Evolutionary conservation across 2,329 filamentous ascomycete genomes (phyloP), one percentile per base, ranked within the genome.

Genomic region (Neopestalotiopsis rosae): DNA sequence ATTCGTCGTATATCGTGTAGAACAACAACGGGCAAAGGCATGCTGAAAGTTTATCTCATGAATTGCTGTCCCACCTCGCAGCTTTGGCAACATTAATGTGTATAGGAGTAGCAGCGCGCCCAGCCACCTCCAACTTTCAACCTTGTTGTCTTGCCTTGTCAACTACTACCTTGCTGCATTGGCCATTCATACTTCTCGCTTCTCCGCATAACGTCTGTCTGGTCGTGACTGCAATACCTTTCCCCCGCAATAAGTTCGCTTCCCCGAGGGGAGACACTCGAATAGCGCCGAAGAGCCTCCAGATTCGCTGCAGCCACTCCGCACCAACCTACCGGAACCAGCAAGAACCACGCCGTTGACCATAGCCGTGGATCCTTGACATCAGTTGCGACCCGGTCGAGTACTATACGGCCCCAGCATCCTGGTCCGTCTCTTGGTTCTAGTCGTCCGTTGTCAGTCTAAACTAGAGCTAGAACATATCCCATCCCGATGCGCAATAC

Each of bases 261-360:
- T 14, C 30, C n/a, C 20, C 12, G 52, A 52, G 59, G 61, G 38
- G 61, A 38, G 49, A 49, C n/a, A 6, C 10, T 52, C 20, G 28
- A 49, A 40, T 61, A 38, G 13, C 65, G 65, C 65, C 65, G 65
- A 67, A 61, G 56, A 67, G 52, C 52, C 65, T 67, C 65, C 65
- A 67, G 65, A 49, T 12, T 24, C 34, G 52, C 56, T 61, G 30
- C 52, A 59, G 34, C 38, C 32, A 59, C 65, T 67, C 52, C 65
- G 65, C 49, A 57, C 20, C 45, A 32, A 38, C 20, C 52, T 67
- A 17, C 65, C 65, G 20, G 20, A 67, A 59, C 52, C 32, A 67
- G 65, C 32, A 61, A 61, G 56, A 42, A 32, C 34, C 20, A 67
- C 52, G 56, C n/a, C 65, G 34, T 17, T 61, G 58, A 28, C 24